Percentiles rank a stretch among this genome's conserved stretches.
These are phyloP conservation scores for Tetracladium setigerum DNA, from an alignment of 495 filamentous ascomycete species.

Conservation along the genomic window DNA sequence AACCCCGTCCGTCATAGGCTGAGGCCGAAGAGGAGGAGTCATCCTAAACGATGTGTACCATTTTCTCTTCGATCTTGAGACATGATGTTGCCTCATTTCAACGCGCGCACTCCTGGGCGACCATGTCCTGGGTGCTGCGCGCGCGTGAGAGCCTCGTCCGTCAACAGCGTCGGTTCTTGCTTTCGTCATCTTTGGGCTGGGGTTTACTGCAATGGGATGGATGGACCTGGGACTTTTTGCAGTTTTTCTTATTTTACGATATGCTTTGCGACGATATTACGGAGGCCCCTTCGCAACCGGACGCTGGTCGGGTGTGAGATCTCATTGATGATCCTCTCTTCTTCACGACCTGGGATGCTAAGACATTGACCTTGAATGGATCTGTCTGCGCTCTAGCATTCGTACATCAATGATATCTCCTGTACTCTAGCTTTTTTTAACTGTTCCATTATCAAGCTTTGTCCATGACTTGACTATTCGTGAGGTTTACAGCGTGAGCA, in stretches of 20 bases:
- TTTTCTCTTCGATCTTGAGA: conserved; percentile 8
- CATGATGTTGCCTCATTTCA: conserved; percentile 15
- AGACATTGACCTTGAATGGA: conserved; percentile 6
- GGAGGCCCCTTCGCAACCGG: conserved; percentile 13
- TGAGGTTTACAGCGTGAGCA: too few species aligned
- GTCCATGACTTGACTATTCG: too few species aligned
- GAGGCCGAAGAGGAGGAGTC: conserved; percentile 38
- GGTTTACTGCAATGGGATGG: conserved; percentile 33
- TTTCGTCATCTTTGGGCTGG: conserved; percentile 38
- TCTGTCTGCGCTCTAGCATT: conserved; percentile 10
- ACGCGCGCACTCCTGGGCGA: conserved; percentile 25
- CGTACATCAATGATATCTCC: conserved; percentile 17
- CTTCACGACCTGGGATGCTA: conserved; percentile 14
- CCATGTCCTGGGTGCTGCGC: conserved; percentile 21
- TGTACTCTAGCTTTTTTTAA: conserved; percentile 22
- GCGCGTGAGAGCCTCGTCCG: conserved; percentile 13
- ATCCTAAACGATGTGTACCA: conserved; percentile 16
- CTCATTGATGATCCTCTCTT: conserved; percentile 16
- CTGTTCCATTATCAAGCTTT: conserved; percentile 5
- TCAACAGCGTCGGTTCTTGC: conserved; percentile 17
- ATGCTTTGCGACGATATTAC: conserved; percentile 18
- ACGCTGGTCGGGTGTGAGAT: conserved; percentile 17
- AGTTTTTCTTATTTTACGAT: conserved; percentile 14
- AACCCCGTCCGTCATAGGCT: conserved; percentile 34
- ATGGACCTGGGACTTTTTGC: conserved; percentile 5